Evolutionary conservation across 2,329 filamentous ascomycete genomes (phyloP).

Genomic region (Amylocarpus encephaloides): DNA sequence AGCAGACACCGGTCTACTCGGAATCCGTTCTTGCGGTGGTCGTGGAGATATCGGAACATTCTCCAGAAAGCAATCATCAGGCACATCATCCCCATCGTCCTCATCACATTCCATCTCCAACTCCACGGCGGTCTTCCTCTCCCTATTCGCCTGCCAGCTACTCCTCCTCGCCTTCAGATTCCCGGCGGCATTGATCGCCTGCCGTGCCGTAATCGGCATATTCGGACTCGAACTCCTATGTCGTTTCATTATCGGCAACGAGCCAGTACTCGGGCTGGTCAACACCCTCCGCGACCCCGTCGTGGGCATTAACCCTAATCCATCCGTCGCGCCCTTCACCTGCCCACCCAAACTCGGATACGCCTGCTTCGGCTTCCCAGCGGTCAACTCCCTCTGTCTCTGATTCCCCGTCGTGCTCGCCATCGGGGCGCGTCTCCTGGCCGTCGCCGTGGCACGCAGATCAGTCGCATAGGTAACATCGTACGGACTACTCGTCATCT

Average conservation of each 20-base stretch:
- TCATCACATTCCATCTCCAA: constrained; percentile 71
- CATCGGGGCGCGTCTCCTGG: constrained; percentile 24
- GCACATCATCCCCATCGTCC: constrained; percentile 71
- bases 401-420: constrained; percentile 20
- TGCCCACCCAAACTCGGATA: constrained; percentile 26
- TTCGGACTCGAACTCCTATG: constrained; percentile 29
- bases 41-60: constrained; percentile 79
- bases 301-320: constrained; percentile 27
- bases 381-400: constrained; percentile 28
- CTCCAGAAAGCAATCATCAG: constrained; percentile 71
- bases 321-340: constrained; percentile 24
- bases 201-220: constrained; percentile 14
- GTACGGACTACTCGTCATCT: constrained; percentile 25
- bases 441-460: constrained; percentile 19
- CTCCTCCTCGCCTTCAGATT: constrained; percentile 22
- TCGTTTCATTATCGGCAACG: constrained; percentile 22
- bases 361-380: constrained; percentile 16
- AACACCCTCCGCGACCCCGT: constrained; percentile 17
- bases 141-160: constrained; percentile 64
- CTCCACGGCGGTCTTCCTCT: constrained; percentile 62
- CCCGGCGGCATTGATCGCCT: constrained; percentile 18
- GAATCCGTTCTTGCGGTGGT: constrained; percentile 48
- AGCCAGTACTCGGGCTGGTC: constrained; percentile 21
- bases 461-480: constrained; percentile 23
- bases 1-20: constrained; percentile 47